Evolutionary conservation across 225 moss, liverwort and hornwort genomes (phyloP).

Genomic region (Bryum argenteum): DNA sequence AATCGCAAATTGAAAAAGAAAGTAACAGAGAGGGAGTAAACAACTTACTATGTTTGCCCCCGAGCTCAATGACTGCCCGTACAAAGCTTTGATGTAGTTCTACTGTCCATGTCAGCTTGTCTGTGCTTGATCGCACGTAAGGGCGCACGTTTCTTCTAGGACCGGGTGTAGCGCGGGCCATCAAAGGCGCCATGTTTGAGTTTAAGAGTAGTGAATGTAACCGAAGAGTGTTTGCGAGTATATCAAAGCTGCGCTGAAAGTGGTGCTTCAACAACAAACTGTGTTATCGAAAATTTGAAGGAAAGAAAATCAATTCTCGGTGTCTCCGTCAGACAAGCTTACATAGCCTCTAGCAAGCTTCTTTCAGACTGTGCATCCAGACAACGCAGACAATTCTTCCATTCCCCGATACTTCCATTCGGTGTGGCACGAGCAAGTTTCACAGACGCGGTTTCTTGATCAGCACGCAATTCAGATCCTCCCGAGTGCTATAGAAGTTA

Average conservation of each 20-base stretch:
- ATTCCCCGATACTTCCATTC: slow-evolving; percentile 27
- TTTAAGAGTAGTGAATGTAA: slow-evolving; percentile 7
- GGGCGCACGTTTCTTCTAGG: slow-evolving; percentile 39
- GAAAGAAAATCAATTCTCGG: too few species aligned
- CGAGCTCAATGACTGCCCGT: slow-evolving; percentile 52
- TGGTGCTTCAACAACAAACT: slow-evolving; percentile 1
- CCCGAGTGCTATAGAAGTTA: not conserved
- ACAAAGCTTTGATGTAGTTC: slow-evolving; percentile 47
- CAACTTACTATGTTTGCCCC: slow-evolving; percentile 66
- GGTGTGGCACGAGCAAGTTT: slow-evolving; percentile 43
- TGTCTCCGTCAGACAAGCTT: not conserved
- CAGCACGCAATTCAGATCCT: slow-evolving; percentile 31
- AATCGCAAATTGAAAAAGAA: not conserved
- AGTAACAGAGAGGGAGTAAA: not conserved
- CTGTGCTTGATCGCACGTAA: slow-evolving; percentile 41
- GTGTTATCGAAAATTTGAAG: slow-evolving; percentile 29
- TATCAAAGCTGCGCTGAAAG: slow-evolving; percentile 9
- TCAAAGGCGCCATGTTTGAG: slow-evolving; percentile 37
- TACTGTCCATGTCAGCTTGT: slow-evolving; percentile 47
- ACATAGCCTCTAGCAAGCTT: slow-evolving; percentile 18
- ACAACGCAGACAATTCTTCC: too few species aligned
- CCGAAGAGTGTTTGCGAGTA: not conserved
- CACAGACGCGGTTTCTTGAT: slow-evolving; percentile 37
- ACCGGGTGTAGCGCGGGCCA: slow-evolving; percentile 16
- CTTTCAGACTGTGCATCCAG: too few species aligned